These are phyloP conservation scores for Arabidopsis suecica DNA, from an alignment of 345 rosid genomes.

Conservation along the genomic window DNA sequence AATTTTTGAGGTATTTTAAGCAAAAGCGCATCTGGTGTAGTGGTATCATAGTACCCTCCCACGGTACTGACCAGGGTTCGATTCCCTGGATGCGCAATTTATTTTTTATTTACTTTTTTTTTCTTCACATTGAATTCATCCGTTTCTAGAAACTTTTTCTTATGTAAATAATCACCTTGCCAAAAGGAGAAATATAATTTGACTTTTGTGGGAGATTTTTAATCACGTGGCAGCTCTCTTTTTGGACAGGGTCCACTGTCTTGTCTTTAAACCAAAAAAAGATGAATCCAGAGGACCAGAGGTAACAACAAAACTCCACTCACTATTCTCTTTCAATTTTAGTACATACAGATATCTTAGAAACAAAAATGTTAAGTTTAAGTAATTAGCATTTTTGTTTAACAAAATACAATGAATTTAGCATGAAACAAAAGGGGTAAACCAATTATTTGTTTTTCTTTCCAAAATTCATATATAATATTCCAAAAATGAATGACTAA, in stretches of 20 bases:
- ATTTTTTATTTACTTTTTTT: neutral
- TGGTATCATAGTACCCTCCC: constrained; percentile 99
- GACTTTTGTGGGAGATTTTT: neutral
- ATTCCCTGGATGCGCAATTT: constrained; percentile 88
- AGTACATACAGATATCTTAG: no score
- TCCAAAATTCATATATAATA: no score
- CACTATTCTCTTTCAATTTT: neutral
- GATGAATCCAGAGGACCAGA: no score
- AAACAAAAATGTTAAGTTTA: no score
- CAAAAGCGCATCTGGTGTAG: constrained; percentile 85
- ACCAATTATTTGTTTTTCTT: neutral
- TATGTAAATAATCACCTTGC: neutral
- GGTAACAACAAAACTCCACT: neutral
- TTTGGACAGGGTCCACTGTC: neutral
- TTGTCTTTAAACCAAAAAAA: neutral
- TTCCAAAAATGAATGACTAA: no score
- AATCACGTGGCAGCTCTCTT: neutral
- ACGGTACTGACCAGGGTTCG: constrained; percentile 98
- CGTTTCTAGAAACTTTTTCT: no score
- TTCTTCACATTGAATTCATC: neutral
- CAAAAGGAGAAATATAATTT: neutral
- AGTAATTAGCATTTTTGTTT: no score
- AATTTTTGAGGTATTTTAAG: no score
- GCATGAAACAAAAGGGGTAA: neutral
- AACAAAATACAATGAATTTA: no score